Evolutionary conservation across 2,329 filamentous ascomycete species (phyloP).

Genomic region (Penicillium freii): DNA sequence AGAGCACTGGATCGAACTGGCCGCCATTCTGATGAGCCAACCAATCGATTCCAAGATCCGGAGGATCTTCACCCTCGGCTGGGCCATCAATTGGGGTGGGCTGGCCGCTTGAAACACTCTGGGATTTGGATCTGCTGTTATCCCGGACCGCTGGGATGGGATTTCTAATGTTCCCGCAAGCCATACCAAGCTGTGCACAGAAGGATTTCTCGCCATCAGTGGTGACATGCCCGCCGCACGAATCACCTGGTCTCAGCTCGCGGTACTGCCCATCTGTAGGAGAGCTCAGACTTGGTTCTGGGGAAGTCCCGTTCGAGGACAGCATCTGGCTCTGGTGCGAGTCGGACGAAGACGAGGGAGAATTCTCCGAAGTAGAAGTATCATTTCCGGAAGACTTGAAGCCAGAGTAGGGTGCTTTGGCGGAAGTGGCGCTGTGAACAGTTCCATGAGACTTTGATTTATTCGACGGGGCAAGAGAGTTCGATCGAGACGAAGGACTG

Average conservation of each 20-base stretch:
- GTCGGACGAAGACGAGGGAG: constrained; percentile 50
- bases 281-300: constrained; percentile 46
- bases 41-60: constrained; percentile 56
- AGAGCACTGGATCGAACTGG: constrained; percentile 86
- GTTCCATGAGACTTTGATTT: constrained; percentile 14
- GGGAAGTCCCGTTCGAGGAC: constrained; percentile 52
- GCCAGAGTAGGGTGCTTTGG: constrained; percentile 21
- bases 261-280: constrained; percentile 39
- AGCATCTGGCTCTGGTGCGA: constrained; percentile 44
- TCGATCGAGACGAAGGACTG: constrained; percentile 10
- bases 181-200: constrained; percentile 45
- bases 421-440: constrained; percentile 11
- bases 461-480: constrained; percentile 11
- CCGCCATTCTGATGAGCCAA: constrained; percentile 77
- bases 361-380: constrained; percentile 44
- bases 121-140: constrained; percentile 24
- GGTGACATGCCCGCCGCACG: constrained; percentile 28
- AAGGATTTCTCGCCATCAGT: constrained; percentile 47
- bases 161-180: constrained; percentile 47
- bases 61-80: constrained; percentile 10
- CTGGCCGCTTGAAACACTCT: constrained; percentile 32
- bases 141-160: constrained; percentile 42
- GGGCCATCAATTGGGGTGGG: constrained; percentile 8
- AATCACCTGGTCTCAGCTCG: constrained; percentile 31
- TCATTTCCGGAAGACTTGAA: constrained; percentile 25